These are phyloP conservation scores for Protomyces inundatus DNA, from an alignment of 1,139 yeast genomes.

Conservation along the genomic window DNA sequence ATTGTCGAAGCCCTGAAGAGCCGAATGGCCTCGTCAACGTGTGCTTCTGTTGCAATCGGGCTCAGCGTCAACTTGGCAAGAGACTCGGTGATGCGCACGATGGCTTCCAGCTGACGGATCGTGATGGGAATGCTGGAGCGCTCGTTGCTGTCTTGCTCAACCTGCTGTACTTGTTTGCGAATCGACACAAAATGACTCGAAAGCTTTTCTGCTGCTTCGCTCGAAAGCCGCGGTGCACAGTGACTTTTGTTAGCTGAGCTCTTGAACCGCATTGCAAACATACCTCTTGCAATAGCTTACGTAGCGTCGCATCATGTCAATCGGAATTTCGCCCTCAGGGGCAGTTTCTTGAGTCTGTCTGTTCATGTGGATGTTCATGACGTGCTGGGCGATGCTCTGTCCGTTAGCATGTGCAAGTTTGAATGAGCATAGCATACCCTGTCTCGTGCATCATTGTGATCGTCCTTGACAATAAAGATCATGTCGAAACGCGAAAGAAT, in stretches of 20 bases:
- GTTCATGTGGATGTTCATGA: constrained; percentile 90
- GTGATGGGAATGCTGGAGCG: constrained; percentile 96
- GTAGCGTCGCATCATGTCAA: constrained; percentile 85
- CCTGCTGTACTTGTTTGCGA: constrained; percentile 73
- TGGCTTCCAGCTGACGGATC: constrained; percentile 94
- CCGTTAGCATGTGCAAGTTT: background rate
- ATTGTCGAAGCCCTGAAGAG: constrained; percentile 93
- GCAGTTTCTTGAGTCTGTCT: constrained; percentile 50
- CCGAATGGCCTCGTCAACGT: constrained; percentile 93
- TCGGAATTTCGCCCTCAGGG: constrained; percentile 72
- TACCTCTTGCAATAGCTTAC: constrained; percentile 75
- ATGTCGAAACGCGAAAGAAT: constrained; percentile 95
- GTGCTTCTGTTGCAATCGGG: constrained; percentile 80
- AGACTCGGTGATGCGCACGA: constrained; percentile 90
- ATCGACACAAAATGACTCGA: constrained; percentile 94
- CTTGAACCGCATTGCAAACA: background rate
- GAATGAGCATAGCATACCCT: constrained; percentile 1
- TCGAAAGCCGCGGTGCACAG: constrained; percentile 88
- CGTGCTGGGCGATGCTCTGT: constrained; percentile 85
- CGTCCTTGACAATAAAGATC: constrained; percentile 96
- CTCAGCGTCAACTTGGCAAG: constrained; percentile 79
- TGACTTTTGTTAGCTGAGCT: constrained; percentile 36
- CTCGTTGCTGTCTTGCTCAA: constrained; percentile 76
- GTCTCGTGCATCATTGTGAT: constrained; percentile 81
- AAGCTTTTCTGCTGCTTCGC: constrained; percentile 83